Percentiles rank a stretch among this genome's conserved stretches.
Conservation (phyloP, 1,284 basidiomycete genomes). For the Meira nashicola region DNA sequence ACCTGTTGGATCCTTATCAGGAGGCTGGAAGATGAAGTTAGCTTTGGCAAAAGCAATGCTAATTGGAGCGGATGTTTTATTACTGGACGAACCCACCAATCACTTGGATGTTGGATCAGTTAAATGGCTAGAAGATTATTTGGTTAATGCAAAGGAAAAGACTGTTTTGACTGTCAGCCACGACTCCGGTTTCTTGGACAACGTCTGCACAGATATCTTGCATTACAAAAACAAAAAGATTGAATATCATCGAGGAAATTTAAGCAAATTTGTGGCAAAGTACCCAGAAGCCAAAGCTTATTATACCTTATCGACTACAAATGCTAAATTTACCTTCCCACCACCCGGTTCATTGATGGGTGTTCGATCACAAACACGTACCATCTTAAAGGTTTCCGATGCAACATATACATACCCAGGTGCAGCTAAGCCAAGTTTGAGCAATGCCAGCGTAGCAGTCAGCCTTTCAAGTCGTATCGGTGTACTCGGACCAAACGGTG, state of each 20-base stretch:
- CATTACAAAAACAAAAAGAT: conserved; percentile 97
- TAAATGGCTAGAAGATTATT: conserved; percentile 86
- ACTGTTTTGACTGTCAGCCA: conserved; percentile 95
- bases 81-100: conserved; percentile 90
- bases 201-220: conserved; percentile 94
- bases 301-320: conserved; percentile 90
- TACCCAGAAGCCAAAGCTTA: conserved; percentile 95
- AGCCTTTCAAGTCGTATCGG: conserved; percentile 64
- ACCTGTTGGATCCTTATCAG: conserved; percentile 82
- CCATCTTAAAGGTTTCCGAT: conserved; percentile 86
- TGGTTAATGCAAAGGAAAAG: conserved; percentile 48
- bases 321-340: conserved; percentile 94
- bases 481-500: conserved; percentile 53
- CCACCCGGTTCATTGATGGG: conserved; percentile 95
- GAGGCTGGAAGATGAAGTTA: conserved; percentile 98
- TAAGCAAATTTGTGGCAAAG: conserved; percentile 82
- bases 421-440: conserved; percentile 72
- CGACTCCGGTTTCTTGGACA: conserved; percentile 96
- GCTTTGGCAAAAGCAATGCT: conserved; percentile 63
- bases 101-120: conserved; percentile 71
- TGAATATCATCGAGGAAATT: conserved; percentile 89
- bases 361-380: conserved; percentile 90
- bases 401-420: conserved; percentile 96
- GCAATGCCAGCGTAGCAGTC: conserved; percentile 84
- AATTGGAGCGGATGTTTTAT: conserved; percentile 71